Base-by-base conservation (phyloP, 2,329 filamentous ascomycete genomes). In the Trichoderma sp. region DNA sequence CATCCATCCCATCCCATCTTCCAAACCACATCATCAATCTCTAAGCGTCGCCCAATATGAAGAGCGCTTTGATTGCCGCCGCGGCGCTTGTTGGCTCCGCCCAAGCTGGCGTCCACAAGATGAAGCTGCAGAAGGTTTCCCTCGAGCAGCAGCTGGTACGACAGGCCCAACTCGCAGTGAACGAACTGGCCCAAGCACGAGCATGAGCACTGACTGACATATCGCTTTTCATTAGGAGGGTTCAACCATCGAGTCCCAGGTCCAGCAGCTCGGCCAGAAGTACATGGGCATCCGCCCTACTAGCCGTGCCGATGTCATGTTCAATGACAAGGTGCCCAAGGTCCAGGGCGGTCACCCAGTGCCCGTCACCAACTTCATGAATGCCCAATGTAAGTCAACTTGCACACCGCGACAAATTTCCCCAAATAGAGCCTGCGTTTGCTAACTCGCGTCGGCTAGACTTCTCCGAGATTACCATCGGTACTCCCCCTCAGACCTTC, bases 111-210 rank as follows among this genome's bases (percentile, higher is more conserved):
- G 88, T 97, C 76, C 94, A 98, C 90, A 97, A 94, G 88, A 92
- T 98, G 89, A 96, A 97, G 88, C 91, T 99, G 80, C 93, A 98
- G 89, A 99, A 99, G 92, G 86, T 98, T 74, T 92, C 96, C 76
- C 87, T 99, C 72, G 88, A 91, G 64, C 93, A 98, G 82, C 96
- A 98, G 86, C 89, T 99, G 80, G 95, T 97, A 86, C 81, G 92
- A 87, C 62, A 66, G 61, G 20, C 43, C 36, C 12, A 28, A 11
- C 26, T 55, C 17, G 50, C 68, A 64, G 47, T 43, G 62, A 64
- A 53, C 77, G 62, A 64, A 53, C 77, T 13, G 17, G 65, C 36
- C 28, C 12, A 12, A 53, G 28, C 70, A 78, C 71, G 55, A 67
- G 36, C 39, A 43, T 43, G 47, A n/a, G 17, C 57, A 7, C 28